Evolutionary conservation across 2,329 filamentous ascomycete species (phyloP).

Genomic region (Xylaria multiplex): DNA sequence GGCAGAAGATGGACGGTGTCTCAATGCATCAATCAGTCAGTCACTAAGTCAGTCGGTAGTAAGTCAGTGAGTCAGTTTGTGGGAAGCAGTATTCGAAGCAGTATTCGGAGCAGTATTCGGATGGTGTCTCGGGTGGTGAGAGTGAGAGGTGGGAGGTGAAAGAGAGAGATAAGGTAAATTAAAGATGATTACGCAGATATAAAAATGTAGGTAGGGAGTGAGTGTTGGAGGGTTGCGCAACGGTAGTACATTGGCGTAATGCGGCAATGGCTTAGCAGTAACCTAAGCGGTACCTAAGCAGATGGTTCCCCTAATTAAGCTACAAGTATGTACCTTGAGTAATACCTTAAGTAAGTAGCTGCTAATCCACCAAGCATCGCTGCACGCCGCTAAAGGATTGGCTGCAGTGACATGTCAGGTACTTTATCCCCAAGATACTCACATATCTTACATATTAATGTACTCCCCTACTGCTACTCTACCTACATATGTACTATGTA

Average conservation of each 20-base stretch:
- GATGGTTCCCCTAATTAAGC: too few relatives aligned
- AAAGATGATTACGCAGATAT: background rate
- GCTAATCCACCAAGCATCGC: conserved; percentile 10
- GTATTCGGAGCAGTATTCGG: background rate
- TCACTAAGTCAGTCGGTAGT: background rate
- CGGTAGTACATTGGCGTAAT: conserved; percentile 18
- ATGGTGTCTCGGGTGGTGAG: background rate
- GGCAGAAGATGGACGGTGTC: background rate
- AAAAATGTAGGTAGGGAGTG: background rate
- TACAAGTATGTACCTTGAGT: too few relatives aligned
- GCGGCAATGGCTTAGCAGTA: conserved; percentile 19
- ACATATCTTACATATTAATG: too few relatives aligned
- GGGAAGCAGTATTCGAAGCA: too few relatives aligned
- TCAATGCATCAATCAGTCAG: conserved; percentile 2
- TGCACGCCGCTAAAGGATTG: conserved; percentile 17
- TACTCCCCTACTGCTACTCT: too few relatives aligned
- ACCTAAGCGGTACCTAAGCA: too few relatives aligned
- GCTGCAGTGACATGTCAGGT: background rate
- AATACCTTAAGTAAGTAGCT: background rate
- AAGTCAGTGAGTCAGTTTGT: background rate
- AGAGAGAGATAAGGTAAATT: background rate
- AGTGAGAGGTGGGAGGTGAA: conserved; percentile 1
- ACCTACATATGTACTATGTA: too few relatives aligned
- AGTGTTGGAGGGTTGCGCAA: conserved; percentile 15
- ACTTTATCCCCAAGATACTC: background rate